Conservation (phyloP, 495 filamentous ascomycete species). For the Cercophora samala region DNA sequence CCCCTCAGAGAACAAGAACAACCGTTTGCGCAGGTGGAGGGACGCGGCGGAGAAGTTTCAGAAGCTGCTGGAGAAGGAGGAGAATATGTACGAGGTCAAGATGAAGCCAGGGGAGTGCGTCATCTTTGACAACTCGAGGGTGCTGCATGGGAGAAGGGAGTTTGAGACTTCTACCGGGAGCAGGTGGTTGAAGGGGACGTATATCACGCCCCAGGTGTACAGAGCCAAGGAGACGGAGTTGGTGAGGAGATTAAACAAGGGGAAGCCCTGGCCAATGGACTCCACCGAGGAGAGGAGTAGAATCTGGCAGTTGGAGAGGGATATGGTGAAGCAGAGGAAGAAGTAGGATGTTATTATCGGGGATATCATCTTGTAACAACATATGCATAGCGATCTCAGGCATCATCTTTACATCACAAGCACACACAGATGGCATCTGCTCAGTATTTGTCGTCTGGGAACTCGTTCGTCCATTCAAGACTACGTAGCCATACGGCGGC, state of each 20-base stretch:
- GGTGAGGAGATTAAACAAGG: constrained; percentile 7
- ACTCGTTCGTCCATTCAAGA: not conserved
- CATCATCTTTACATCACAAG: not conserved
- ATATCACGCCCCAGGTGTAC: constrained; percentile 70
- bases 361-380: not conserved
- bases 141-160: constrained; percentile 70
- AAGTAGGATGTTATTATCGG: not conserved
- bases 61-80: constrained; percentile 41
- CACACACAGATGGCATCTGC: not conserved
- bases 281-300: not conserved
- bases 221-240: constrained; percentile 43
- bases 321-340: not conserved
- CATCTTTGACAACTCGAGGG: constrained; percentile 78
- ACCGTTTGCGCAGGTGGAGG: constrained; percentile 31
- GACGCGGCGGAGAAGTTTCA: constrained; percentile 48
- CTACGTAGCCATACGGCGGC: not conserved
- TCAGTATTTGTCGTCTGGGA: not conserved
- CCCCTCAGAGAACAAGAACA: not conserved
- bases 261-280: not conserved
- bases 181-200: constrained; percentile 81
- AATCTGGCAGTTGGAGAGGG: not conserved
- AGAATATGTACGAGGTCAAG: constrained; percentile 62
- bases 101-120: constrained; percentile 77
- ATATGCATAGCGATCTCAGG: not conserved
- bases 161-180: constrained; percentile 63